Evolutionary conservation across 345 rosid genomes (phyloP).

Genomic region (Salix exigua): DNA sequence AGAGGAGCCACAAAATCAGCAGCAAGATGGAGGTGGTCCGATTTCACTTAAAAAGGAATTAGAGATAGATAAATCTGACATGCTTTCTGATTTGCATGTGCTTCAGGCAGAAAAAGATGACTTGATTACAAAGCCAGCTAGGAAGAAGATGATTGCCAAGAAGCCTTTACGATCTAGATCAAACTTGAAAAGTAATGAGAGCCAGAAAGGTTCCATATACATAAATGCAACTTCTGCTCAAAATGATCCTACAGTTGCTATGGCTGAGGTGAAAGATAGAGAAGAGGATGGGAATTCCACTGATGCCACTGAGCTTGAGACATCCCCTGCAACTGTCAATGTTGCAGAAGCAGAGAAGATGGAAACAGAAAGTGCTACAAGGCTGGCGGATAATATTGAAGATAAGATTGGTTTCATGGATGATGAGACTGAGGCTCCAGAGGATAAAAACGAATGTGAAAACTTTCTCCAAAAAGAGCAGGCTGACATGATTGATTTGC

Average conservation of each 20-base stretch:
- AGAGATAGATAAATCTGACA: conserved; percentile 25
- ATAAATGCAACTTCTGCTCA: conserved; percentile 32
- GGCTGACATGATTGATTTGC: conserved; percentile 14
- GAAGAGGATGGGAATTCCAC: conserved; percentile 14
- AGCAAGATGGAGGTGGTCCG: conserved; percentile 24
- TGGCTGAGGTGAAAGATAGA: conserved; percentile 22
- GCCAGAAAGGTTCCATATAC: conserved; percentile 59
- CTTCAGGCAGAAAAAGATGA: conserved; percentile 28
- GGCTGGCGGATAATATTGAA: conserved; percentile 18
- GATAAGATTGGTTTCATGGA: conserved; percentile 23
- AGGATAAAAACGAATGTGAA: conserved; percentile 37
- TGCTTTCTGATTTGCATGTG: conserved; percentile 21
- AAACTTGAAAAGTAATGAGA: conserved; percentile 36
- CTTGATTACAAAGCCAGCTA: conserved; percentile 25
- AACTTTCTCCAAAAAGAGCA: conserved; percentile 22
- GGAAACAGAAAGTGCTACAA: conserved; percentile 12
- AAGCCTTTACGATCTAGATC: conserved; percentile 59
- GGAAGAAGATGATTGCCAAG: conserved; percentile 45
- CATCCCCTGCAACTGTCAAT: conserved; percentile 21
- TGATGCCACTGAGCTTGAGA: conserved; percentile 28
- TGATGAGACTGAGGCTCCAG: conserved; percentile 54
- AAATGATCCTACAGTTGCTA: conserved; percentile 20
- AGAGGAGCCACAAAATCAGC: conserved; percentile 9
- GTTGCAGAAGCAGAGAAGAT: conserved; percentile 25
- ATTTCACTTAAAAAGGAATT: conserved; percentile 24